A percentile compares a stretch with the other conserved stretches of the same genome.
These are phyloP conservation scores for Strobilomyces confusus DNA, from an alignment of 768 basidiomycete genomes.

Conservation along the genomic window DNA sequence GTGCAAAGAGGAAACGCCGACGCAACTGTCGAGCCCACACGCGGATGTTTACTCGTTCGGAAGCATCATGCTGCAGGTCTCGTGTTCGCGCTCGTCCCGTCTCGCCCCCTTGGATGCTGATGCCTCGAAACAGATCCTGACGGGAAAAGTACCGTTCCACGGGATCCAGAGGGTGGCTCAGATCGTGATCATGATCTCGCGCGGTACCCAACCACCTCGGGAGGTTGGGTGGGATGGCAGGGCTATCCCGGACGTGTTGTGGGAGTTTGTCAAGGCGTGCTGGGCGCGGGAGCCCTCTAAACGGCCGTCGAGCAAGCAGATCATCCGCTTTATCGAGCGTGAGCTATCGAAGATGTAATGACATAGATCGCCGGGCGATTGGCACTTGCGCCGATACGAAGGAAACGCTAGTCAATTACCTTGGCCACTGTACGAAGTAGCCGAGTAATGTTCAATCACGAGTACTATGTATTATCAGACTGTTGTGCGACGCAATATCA, in stretches of 20 bases:
- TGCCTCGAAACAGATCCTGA: constrained; percentile 14
- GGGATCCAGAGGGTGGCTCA: constrained; percentile 15
- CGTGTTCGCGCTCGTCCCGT: neutral
- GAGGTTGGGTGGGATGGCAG: constrained; percentile 22
- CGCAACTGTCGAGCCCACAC: constrained; percentile 8
- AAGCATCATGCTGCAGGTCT: constrained; percentile 28
- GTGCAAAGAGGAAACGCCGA: neutral
- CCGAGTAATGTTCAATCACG: too few species aligned
- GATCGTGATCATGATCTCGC: constrained; percentile 22
- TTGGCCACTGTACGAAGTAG: neutral
- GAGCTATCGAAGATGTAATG: neutral
- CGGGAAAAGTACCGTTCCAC: constrained; percentile 26
- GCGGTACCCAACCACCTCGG: constrained; percentile 4
- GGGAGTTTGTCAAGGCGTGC: constrained; percentile 22
- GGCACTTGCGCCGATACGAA: neutral
- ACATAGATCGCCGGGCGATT: neutral
- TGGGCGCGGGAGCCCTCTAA: constrained; percentile 13
- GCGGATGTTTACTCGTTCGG: constrained; percentile 31
- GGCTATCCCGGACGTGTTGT: constrained; percentile 20
- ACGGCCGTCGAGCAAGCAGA: constrained; percentile 14
- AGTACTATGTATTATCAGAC: too few species aligned
- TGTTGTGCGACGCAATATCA: too few species aligned
- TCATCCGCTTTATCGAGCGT: constrained; percentile 15
- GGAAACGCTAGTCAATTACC: neutral
- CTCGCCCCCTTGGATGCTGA: neutral